phyloP scores from a whole-genome alignment of 1,284 basidiomycete species.

The Cryptococcus sp. region DNA sequence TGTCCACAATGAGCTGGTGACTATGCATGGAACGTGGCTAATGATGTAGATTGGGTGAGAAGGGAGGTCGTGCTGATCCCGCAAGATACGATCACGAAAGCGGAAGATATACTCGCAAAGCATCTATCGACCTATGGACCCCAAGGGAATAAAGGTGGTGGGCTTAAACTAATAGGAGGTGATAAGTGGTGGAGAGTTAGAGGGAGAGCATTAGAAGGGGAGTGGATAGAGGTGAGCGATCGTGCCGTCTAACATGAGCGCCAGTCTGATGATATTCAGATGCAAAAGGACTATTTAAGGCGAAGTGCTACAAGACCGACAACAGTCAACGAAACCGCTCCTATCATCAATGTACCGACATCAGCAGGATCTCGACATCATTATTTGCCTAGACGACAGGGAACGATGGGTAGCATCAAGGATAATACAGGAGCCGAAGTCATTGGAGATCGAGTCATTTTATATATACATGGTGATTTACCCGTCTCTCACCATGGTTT shows the following conservation, averaged over 20 bases:
- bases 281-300: slow-evolving; percentile 49
- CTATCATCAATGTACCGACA: neutral
- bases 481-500: neutral
- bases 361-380: slow-evolving; percentile 1
- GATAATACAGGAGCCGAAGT: slow-evolving; percentile 38
- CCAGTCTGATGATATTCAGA: slow-evolving; percentile 22
- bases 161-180: slow-evolving; percentile 61
- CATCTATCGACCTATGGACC: slow-evolving; percentile 39
- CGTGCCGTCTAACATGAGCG: neutral
- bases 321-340: slow-evolving; percentile 9
- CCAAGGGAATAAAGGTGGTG: slow-evolving; percentile 28
- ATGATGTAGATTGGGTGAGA: slow-evolving; percentile 37
- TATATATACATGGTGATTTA: slow-evolving; percentile 45
- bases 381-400: slow-evolving; percentile 18
- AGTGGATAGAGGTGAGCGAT: slow-evolving; percentile 67
- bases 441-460: slow-evolving; percentile 40
- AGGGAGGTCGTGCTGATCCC: slow-evolving; percentile 42
- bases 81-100: slow-evolving; percentile 30
- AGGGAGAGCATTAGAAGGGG: slow-evolving; percentile 67
- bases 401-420: slow-evolving; percentile 24
- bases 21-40: neutral
- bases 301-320: slow-evolving; percentile 18
- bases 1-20: neutral
- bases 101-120: slow-evolving; percentile 39
- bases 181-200: slow-evolving; percentile 93